Evolutionary conservation across 257 asterid species (phyloP).

Genomic region (Solanum paucissectum): DNA sequence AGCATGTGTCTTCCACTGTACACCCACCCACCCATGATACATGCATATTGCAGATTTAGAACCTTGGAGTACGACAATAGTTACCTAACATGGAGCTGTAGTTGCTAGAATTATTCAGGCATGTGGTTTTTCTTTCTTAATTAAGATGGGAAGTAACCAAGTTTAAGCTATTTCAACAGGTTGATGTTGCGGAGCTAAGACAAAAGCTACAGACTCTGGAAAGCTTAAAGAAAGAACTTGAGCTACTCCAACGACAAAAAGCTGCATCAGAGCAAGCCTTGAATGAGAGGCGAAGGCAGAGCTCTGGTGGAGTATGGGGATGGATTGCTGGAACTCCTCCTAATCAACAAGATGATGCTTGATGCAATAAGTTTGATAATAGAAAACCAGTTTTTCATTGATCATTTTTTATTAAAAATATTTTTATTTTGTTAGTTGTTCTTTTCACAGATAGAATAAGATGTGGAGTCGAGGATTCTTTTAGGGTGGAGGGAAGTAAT

Average conservation of each 20-base stretch:
- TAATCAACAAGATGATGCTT: conserved; percentile 31
- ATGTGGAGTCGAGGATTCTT: conserved; percentile 5
- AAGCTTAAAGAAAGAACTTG: conserved; percentile 74
- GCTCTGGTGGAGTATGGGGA: conserved; percentile 93
- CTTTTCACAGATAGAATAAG: conserved; percentile 28
- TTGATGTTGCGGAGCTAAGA: conserved; percentile 86
- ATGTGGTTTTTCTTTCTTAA: neutral
- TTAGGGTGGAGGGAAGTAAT: conserved; percentile 2
- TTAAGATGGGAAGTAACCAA: neutral
- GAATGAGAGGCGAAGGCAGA: conserved; percentile 52
- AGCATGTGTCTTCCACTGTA: neutral
- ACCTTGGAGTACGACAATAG: neutral
- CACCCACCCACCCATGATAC: neutral
- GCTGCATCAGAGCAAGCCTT: conserved; percentile 91
- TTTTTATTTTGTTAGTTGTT: neutral
- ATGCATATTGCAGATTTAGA: neutral
- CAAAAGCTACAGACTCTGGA: conserved; percentile 91
- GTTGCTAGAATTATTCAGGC: neutral
- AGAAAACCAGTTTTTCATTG: conserved; percentile 1
- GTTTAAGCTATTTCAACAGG: conserved; percentile 31
- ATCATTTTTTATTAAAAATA: neutral
- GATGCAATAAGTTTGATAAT: neutral
- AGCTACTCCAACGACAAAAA: conserved; percentile 86
- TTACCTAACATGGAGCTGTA: neutral
- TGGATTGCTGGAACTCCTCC: conserved; percentile 93